These are phyloP conservation scores for Xylariomycetidae sp. DNA, from an alignment of 2,329 filamentous ascomycete genomes.

Conservation along the genomic window DNA sequence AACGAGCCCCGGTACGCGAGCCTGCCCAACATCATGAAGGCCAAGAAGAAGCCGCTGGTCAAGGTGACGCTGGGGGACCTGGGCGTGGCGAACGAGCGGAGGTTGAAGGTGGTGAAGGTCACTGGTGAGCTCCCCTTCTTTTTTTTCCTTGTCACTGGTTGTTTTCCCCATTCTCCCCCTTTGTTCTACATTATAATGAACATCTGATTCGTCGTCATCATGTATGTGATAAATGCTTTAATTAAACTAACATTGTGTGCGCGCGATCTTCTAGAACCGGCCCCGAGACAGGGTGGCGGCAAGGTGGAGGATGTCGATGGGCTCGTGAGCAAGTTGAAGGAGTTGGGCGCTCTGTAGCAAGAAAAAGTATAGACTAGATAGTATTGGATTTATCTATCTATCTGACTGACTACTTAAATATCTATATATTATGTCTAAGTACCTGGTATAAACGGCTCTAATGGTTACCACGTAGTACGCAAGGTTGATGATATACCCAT, in stretches of 20 bases:
- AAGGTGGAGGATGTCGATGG: slow-evolving; percentile 98
- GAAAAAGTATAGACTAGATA: too few species aligned
- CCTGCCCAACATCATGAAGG: slow-evolving; percentile 99
- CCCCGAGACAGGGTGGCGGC: slow-evolving; percentile 81
- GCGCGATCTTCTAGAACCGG: slow-evolving; percentile 60
- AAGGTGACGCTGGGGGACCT: slow-evolving; percentile 86
- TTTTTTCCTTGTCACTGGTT: slow-evolving; percentile 1
- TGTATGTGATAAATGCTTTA: too few species aligned
- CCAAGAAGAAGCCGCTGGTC: slow-evolving; percentile 98
- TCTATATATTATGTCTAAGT: too few species aligned
- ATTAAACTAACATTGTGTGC: too few species aligned
- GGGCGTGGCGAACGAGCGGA: slow-evolving; percentile 67
- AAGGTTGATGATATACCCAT: too few species aligned
- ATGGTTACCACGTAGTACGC: too few species aligned
- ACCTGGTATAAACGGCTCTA: too few species aligned
- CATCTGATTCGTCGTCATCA: neutral
- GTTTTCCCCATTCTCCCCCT: slow-evolving; percentile 1
- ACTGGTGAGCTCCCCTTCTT: slow-evolving; percentile 54
- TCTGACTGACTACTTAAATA: too few species aligned
- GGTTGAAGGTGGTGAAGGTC: slow-evolving; percentile 88
- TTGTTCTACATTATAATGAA: neutral
- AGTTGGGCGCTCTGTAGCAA: slow-evolving; percentile 86
- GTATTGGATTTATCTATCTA: too few species aligned
- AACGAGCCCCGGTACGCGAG: slow-evolving; percentile 95
- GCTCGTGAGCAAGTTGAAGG: slow-evolving; percentile 90